Conservation (phyloP, 1,284 basidiomycete species). For the Ganoderma lingzhi region DNA sequence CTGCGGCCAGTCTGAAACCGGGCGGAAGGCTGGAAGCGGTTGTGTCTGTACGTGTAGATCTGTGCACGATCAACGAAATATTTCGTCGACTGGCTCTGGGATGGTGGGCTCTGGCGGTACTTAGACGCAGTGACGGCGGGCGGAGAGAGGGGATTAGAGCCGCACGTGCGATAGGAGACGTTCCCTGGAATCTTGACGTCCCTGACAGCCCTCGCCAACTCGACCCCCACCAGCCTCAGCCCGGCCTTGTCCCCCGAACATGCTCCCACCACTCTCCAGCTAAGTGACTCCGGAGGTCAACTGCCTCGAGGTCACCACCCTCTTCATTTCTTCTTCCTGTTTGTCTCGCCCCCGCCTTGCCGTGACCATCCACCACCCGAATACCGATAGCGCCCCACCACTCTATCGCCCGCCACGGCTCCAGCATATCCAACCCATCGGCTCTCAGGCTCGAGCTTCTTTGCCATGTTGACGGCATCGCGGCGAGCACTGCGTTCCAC, state of each 20-base stretch:
- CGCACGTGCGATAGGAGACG: conserved; percentile 2
- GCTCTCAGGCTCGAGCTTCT: conserved; percentile 8
- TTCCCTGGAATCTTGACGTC: conserved; percentile 1
- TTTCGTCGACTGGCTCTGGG: background rate
- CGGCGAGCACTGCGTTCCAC: conserved; percentile 22
- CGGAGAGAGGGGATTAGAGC: background rate
- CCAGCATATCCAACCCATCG: background rate
- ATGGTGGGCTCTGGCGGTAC: background rate
- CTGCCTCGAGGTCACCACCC: conserved; percentile 1
- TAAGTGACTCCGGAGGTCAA: background rate
- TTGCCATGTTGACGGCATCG: conserved; percentile 28
- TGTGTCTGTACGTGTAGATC: background rate
- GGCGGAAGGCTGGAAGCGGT: background rate
- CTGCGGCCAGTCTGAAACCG: background rate
- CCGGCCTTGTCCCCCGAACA: background rate
- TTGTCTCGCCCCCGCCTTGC: background rate
- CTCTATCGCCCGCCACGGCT: background rate
- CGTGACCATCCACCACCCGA: background rate
- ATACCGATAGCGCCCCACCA: conserved; percentile 1
- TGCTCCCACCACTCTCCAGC: conserved; percentile 4
- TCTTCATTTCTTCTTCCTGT: background rate
- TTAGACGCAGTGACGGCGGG: background rate
- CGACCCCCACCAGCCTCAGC: background rate
- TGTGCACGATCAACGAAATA: background rate
- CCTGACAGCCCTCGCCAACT: conserved; percentile 1